These are phyloP conservation scores for Hanseniaspora clermontiae DNA, from an alignment of 805 yeast genomes.

Conservation along the genomic window DNA sequence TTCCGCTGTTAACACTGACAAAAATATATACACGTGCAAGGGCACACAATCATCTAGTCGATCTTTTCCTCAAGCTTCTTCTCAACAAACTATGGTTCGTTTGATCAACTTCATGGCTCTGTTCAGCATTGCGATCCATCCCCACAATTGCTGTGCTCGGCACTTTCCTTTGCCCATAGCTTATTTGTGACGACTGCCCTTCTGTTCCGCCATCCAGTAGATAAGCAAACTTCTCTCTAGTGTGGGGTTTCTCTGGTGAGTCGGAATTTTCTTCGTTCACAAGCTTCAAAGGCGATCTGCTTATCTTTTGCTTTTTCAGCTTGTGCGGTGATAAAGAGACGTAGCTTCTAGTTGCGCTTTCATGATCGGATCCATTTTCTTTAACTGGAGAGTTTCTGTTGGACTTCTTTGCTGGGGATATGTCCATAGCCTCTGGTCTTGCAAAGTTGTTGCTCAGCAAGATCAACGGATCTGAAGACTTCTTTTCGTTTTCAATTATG, in stretches of 20 bases:
- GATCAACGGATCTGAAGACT: neutral
- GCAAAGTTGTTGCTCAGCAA: neutral
- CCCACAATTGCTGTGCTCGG: neutral
- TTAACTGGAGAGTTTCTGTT: neutral
- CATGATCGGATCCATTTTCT: neutral
- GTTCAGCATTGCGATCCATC: neutral
- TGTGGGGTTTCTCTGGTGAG: neutral
- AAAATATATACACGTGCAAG: too few species aligned
- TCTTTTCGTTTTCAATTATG: neutral
- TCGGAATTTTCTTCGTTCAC: neutral
- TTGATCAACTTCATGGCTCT: neutral
- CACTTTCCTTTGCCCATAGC: neutral
- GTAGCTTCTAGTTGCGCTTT: neutral
- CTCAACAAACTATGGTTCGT: neutral
- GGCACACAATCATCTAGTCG: neutral
- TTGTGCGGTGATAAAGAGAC: neutral
- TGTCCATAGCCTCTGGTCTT: conserved; percentile 8
- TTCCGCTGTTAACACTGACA: too few species aligned
- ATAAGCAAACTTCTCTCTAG: neutral
- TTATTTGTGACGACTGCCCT: neutral
- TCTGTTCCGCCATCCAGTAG: neutral
- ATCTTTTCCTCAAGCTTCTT: conserved; percentile 3
- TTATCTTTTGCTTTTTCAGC: neutral
- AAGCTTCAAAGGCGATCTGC: neutral
- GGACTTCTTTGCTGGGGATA: neutral